Base-by-base conservation (phyloP, 2,329 filamentous ascomycete genomes). In the Diplodia scrobiculata region DNA sequence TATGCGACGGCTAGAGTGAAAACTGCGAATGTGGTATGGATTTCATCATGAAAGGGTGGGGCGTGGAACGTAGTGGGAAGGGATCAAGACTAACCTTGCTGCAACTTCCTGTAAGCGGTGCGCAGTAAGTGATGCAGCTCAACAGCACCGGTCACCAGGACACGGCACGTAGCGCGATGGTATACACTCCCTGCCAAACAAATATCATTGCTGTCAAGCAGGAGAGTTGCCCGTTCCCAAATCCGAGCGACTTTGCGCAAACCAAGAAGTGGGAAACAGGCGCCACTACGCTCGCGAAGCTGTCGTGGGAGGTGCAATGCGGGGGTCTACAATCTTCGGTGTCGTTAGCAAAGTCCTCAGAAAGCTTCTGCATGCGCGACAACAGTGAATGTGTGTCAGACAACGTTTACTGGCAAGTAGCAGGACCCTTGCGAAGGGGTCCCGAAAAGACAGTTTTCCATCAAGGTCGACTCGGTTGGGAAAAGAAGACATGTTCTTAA, bases 371-470 rank as follows among this genome's bases (percentile, higher is more conserved):
- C 32, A 66, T 54, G 65, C 48, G 21, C 36, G 29, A 32, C 21
- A 38, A 47, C 50, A 51, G 64, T 27, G 47, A 66, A 59, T 60
- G 38, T n/a, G 19, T 71, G 78, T 90, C 88, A 91, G 88, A 89
- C 86, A 86, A 83, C 80, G 77, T 83, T 87, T 91, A 91, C 89
- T 91, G 89, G 89, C 89, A 89, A 91, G 89, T 91, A 91, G 88
- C 89, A 89, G 87, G 86, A 83, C 75, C 75, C 80, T 80, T 81
- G 83, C 78, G 79, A 79, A 78, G 77, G 78, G 79, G 74, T 80
- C 85, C 87, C 86, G 86, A 82, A 84, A 80, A 87, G 84, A 84
- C 83, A 79, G 80, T 75, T 79, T 87, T 89, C 86, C 29, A 85
- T 91, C 89, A 91, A 88, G 87, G 88, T 86, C 89, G 89, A 90